Evolutionary conservation across 345 rosid species (phyloP), one percentile per base, ranked within the genome.

Genomic region (Linum lewisii): DNA sequence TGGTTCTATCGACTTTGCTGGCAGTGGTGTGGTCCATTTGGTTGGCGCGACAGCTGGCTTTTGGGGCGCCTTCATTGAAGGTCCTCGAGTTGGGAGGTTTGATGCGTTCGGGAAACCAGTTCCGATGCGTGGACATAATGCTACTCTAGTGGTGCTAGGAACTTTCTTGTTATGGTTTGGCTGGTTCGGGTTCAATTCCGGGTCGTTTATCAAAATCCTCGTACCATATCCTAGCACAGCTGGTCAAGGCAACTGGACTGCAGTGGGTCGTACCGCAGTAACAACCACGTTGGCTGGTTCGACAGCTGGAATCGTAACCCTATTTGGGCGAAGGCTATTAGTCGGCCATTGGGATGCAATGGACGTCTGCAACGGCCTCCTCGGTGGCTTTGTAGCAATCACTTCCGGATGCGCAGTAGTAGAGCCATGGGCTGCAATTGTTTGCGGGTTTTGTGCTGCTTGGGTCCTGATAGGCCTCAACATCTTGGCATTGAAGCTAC

Each of bases 351-450:
- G 88, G 88, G 83, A 82, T n/a, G 80, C 84, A 23, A 63, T 79
- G 24, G 86, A 80, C 58, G 86, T 72, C 11, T 82, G 88, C 74
- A 80, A 82, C 23, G 83, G 88, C 9, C 57, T 80, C 60, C 75
- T 80, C 14, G 83, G 80, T 0, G 88, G 86, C 54, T 79, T 85
- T 49, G 81, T 79, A 0, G 84, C 88, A 1, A 82, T 85, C 55
- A 74, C 92, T 1, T 79, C 88, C 0, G 92, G 83, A 4, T 85
- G 85, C 60, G 64, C 87, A 1, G 90, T 78, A 32, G 90, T 80
- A 1, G 87, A 85, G 61, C 87, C 87, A 9, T 78, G 87, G 91
- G 85, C 87, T 0, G 88, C 92, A 18, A 75, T 82, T 0, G 75
- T 82, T 0, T 77, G 84, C 14, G 86, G 81, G 9, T 79, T 79